Evolutionary conservation across 768 basidiomycete species (phyloP).

Genomic region (Lentinus tigrinus): DNA sequence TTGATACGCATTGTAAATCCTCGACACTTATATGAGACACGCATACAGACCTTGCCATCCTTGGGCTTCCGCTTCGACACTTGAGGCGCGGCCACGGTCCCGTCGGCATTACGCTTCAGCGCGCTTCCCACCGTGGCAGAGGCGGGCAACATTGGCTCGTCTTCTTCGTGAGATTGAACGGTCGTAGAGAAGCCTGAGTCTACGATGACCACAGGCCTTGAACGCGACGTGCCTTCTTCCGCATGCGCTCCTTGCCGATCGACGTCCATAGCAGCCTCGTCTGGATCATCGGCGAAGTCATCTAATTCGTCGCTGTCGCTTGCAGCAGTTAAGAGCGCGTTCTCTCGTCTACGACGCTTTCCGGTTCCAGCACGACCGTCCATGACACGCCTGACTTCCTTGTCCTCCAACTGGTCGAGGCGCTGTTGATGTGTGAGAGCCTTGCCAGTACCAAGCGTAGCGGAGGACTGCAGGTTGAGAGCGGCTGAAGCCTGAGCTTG

Average conservation of each 20-base stretch:
- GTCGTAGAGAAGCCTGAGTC: constrained; percentile 24
- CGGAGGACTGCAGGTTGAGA: constrained; percentile 70
- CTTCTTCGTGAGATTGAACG: not conserved
- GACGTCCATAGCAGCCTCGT: constrained; percentile 21
- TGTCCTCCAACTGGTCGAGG: constrained; percentile 58
- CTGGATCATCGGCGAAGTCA: constrained; percentile 24
- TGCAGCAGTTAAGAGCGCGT: not conserved
- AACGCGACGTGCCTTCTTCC: constrained; percentile 19
- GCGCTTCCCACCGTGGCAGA: constrained; percentile 48
- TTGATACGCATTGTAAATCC: no score
- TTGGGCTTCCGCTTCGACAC: constrained; percentile 44
- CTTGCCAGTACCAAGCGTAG: constrained; percentile 80
- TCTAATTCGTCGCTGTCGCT: constrained; percentile 31
- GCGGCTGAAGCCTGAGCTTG: constrained; percentile 66
- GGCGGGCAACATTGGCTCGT: not conserved
- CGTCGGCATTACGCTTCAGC: constrained; percentile 64
- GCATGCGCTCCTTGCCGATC: not conserved
- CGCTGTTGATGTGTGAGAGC: constrained; percentile 57
- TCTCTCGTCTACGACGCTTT: constrained; percentile 38
- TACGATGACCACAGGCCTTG: constrained; percentile 24
- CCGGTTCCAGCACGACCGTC: constrained; percentile 48
- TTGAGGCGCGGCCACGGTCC: constrained; percentile 49
- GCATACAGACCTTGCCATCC: constrained; percentile 38
- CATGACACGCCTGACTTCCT: constrained; percentile 51
- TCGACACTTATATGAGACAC: no score